Conservation (phyloP, 2,329 filamentous ascomycete genomes). For the Scytalidium sp. region DNA sequence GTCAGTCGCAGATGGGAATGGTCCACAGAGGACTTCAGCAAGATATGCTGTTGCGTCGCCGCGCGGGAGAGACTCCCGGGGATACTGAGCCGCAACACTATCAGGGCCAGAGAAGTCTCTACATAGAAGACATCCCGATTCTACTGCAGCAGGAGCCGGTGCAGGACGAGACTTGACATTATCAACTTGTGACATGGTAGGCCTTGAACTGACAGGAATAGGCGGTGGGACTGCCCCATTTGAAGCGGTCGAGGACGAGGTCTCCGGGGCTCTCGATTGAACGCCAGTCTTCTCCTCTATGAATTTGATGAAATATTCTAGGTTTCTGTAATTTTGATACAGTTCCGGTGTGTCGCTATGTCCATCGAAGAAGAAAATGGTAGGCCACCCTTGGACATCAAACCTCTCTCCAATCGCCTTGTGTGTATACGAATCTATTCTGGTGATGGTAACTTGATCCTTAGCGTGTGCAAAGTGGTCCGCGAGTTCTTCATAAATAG, state of each 20-base stretch:
- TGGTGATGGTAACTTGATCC: conserved; percentile 77
- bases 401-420: conserved; percentile 72
- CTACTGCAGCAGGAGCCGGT: conserved; percentile 16
- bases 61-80: conserved; percentile 65
- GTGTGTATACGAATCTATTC: conserved; percentile 85
- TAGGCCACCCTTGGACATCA: conserved; percentile 81
- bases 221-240: conserved; percentile 22
- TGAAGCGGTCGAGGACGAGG: neutral
- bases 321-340: conserved; percentile 14
- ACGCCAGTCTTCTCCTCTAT: conserved; percentile 21
- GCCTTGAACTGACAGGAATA: conserved; percentile 26
- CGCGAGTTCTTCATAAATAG: conserved; percentile 82
- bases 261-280: conserved; percentile 15
- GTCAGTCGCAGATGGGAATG: conserved; percentile 80
- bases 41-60: conserved; percentile 68
- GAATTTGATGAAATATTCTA: conserved; percentile 18
- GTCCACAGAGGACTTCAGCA: conserved; percentile 71
- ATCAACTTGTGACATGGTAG: conserved; percentile 44
- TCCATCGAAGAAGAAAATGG: conserved; percentile 82
- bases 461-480: conserved; percentile 71
- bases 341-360: conserved; percentile 14
- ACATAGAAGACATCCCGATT: conserved; percentile 69
- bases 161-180: conserved; percentile 29
- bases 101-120: conserved; percentile 87
- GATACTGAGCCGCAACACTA: conserved; percentile 72